phyloP scores from a whole-genome alignment of 768 basidiomycete species.

The Hemileccinum rubropunctum region DNA sequence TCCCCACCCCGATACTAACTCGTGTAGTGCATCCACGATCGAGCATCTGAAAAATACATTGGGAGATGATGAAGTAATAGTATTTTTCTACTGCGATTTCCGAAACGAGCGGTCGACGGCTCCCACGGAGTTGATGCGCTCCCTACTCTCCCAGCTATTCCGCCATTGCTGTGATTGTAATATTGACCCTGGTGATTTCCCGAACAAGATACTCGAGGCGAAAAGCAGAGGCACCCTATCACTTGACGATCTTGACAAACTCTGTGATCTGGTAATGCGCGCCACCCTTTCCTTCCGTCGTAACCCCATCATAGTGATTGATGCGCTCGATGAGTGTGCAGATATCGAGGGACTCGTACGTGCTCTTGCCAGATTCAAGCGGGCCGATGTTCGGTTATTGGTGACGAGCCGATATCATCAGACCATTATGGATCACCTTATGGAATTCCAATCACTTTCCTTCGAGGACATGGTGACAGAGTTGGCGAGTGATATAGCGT shows the following conservation, averaged over 20 bases:
- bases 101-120: conserved; percentile 1
- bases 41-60: neutral
- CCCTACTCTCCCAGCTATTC: conserved; percentile 1
- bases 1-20: neutral
- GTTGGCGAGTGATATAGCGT: neutral
- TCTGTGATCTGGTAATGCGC: neutral
- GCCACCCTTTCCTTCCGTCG: neutral
- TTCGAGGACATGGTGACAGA: neutral
- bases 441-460: neutral
- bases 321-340: conserved; percentile 9
- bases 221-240: neutral
- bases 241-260: neutral
- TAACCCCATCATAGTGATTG: conserved; percentile 7
- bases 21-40: neutral
- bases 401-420: neutral
- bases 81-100: conserved; percentile 5
- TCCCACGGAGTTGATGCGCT: conserved; percentile 1
- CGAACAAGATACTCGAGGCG: neutral
- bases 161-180: neutral
- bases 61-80: neutral
- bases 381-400: neutral
- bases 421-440: neutral
- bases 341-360: neutral
- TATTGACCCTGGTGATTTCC: neutral
- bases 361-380: neutral